Conservation (phyloP, 495 filamentous ascomycete genomes). For the Hyaloscypha variabilis region DNA sequence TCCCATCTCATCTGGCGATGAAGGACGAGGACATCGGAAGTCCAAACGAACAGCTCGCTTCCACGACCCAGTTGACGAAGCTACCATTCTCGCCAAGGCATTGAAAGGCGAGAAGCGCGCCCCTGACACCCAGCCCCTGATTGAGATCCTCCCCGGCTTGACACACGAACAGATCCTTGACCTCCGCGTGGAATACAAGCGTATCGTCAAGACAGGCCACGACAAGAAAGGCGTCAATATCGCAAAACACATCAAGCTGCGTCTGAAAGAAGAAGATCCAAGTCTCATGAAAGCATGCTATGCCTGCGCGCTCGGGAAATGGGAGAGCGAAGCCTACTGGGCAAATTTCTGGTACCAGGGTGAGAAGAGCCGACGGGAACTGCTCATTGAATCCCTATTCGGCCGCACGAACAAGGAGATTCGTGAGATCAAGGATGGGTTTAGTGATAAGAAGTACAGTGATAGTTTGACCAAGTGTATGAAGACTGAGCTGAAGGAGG, state of each 20-base stretch:
- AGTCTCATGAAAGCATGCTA: slow-evolving; percentile 87
- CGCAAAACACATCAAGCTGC: slow-evolving; percentile 90
- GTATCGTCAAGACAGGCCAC: slow-evolving; percentile 69
- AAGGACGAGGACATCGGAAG: slow-evolving; percentile 30
- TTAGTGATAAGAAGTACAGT: slow-evolving; percentile 89
- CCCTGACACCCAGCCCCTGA: slow-evolving; percentile 69
- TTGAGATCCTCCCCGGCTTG: slow-evolving; percentile 81
- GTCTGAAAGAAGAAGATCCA: slow-evolving; percentile 65
- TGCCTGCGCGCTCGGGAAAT: slow-evolving; percentile 84
- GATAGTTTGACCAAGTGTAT: slow-evolving; percentile 84
- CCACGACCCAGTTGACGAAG: slow-evolving; percentile 82
- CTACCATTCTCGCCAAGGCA: slow-evolving; percentile 71
- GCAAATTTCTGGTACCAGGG: slow-evolving; percentile 98
- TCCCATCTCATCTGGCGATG: slow-evolving; percentile 33
- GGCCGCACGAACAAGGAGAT: slow-evolving; percentile 87
- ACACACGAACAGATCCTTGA: slow-evolving; percentile 84
- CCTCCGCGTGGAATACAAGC: slow-evolving; percentile 87
- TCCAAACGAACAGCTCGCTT: slow-evolving; percentile 59
- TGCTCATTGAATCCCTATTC: slow-evolving; percentile 92
- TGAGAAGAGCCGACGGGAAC: slow-evolving; percentile 77
- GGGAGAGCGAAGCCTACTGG: slow-evolving; percentile 96
- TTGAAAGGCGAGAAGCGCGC: slow-evolving; percentile 68
- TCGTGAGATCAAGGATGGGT: slow-evolving; percentile 87
- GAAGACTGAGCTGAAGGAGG: slow-evolving; percentile 86
- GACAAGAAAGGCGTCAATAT: slow-evolving; percentile 88